A percentile compares a stretch with the other conserved stretches of the same genome.
Conservation (phyloP, 2,329 filamentous ascomycete genomes). For the Nothophoma quercina region DNA sequence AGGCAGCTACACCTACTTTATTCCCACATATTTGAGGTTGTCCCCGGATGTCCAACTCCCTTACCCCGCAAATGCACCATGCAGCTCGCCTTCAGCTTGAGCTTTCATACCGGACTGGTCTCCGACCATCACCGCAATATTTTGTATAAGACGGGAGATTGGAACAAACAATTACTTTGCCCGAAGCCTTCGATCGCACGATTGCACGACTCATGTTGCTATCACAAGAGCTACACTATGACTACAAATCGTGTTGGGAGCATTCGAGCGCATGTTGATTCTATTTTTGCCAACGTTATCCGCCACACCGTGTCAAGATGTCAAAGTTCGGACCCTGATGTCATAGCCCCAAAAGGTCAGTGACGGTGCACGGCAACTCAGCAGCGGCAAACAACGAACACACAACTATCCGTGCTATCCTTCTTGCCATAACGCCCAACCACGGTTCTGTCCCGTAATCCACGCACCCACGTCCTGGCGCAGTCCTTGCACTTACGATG, state of each 20-base stretch:
- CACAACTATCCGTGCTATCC: not conserved
- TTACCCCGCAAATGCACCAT: constrained; percentile 15
- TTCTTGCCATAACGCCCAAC: constrained; percentile 4
- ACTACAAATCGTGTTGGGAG: too few species aligned
- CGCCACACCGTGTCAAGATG: not conserved
- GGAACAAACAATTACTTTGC: too few species aligned
- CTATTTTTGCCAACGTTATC: not conserved
- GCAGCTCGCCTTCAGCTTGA: constrained; percentile 14
- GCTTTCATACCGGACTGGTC: constrained; percentile 4
- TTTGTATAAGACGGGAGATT: not conserved
- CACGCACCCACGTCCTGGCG: constrained; percentile 1
- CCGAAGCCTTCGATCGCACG: too few species aligned
- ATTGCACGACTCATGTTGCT: not conserved
- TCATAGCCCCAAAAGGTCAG: constrained; percentile 8
- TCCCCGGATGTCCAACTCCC: not conserved
- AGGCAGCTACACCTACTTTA: not conserved
- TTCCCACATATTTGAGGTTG: not conserved
- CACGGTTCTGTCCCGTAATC: constrained; percentile 5
- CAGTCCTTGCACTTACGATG: constrained; percentile 11
- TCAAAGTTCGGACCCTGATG: constrained; percentile 12
- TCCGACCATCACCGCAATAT: constrained; percentile 3
- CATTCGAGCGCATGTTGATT: too few species aligned
- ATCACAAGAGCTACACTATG: not conserved
- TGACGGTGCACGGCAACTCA: constrained; percentile 6
- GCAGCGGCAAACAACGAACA: not conserved